These are phyloP conservation scores for Trypanosoma rangeli DNA, from an alignment of 208 protist species.

Conservation along the genomic window DNA sequence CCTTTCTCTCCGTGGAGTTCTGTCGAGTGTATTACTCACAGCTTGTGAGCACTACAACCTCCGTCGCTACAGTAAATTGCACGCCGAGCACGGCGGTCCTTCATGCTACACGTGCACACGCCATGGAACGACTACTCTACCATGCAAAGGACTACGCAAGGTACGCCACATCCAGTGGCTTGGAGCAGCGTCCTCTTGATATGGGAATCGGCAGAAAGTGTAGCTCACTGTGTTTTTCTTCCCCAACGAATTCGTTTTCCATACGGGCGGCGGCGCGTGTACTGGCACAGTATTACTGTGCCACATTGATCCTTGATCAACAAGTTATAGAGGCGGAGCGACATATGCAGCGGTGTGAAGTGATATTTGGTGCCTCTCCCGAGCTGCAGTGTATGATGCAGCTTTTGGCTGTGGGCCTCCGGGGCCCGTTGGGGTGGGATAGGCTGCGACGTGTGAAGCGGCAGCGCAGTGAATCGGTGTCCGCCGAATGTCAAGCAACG, in stretches of 20 bases:
- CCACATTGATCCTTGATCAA: slow-evolving; percentile 9
- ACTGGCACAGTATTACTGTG: slow-evolving; percentile 18
- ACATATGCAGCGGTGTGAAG: slow-evolving; percentile 21
- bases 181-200: neutral
- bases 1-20: slow-evolving; percentile 41
- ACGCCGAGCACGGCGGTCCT: slow-evolving; percentile 2
- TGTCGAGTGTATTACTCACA: slow-evolving; percentile 51
- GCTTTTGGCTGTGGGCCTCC: slow-evolving; percentile 5
- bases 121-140: slow-evolving; percentile 13
- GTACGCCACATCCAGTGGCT: neutral
- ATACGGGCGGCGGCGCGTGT: slow-evolving; percentile 11
- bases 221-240: slow-evolving; percentile 22
- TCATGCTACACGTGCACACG: slow-evolving; percentile 6
- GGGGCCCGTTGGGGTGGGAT: slow-evolving; percentile 1
- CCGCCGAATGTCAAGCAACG: neutral
- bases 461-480: slow-evolving; percentile 5
- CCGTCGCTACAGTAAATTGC: neutral
- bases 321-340: slow-evolving; percentile 5
- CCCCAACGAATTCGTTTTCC: slow-evolving; percentile 27
- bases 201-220: neutral
- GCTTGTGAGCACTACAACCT: slow-evolving; percentile 6
- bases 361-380: slow-evolving; percentile 13
- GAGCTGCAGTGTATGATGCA: slow-evolving; percentile 18
- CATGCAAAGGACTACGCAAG: slow-evolving; percentile 17
- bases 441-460: neutral